These are phyloP conservation scores for Mimosa pudica DNA, from an alignment of 306 rosid genomes.

Conservation along the genomic window DNA sequence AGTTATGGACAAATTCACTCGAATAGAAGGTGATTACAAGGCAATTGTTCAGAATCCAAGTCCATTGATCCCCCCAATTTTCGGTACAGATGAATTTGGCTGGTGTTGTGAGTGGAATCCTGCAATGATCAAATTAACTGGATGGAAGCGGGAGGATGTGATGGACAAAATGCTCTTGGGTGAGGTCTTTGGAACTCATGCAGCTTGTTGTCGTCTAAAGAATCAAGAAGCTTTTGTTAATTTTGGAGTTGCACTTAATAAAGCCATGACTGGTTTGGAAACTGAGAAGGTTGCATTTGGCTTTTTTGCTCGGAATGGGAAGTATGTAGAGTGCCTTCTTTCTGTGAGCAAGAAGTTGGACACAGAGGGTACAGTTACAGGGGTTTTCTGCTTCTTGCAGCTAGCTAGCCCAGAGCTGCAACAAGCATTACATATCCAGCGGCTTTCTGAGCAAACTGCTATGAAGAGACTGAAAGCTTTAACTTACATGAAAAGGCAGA, in stretches of 20 bases:
- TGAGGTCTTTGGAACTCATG: slow-evolving; percentile 80
- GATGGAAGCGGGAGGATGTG: slow-evolving; percentile 92
- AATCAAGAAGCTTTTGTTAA: slow-evolving; percentile 89
- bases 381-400: slow-evolving; percentile 96
- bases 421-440: slow-evolving; percentile 84
- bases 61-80: slow-evolving; percentile 94
- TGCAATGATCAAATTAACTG: slow-evolving; percentile 85
- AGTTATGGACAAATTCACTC: slow-evolving; percentile 96
- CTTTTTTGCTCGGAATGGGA: slow-evolving; percentile 66
- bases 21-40: slow-evolving; percentile 96
- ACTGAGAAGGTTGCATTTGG: slow-evolving; percentile 77
- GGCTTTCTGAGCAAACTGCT: slow-evolving; percentile 84
- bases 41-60: slow-evolving; percentile 91
- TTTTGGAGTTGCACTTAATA: slow-evolving; percentile 74
- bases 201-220: slow-evolving; percentile 80
- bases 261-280: slow-evolving; percentile 79
- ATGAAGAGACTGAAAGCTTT: slow-evolving; percentile 77
- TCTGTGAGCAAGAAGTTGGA: slow-evolving; percentile 84
- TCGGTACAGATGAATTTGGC: slow-evolving; percentile 93
- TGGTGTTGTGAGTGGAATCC: slow-evolving; percentile 99
- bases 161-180: slow-evolving; percentile 95
- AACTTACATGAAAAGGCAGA: slow-evolving; percentile 79
- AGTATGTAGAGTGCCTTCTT: slow-evolving; percentile 80
- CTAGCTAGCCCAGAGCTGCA: slow-evolving; percentile 93
- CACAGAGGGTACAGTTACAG: slow-evolving; percentile 72